phyloP scores from a whole-genome alignment of 2,329 filamentous ascomycete species.

The Coleophoma crateriformis region DNA sequence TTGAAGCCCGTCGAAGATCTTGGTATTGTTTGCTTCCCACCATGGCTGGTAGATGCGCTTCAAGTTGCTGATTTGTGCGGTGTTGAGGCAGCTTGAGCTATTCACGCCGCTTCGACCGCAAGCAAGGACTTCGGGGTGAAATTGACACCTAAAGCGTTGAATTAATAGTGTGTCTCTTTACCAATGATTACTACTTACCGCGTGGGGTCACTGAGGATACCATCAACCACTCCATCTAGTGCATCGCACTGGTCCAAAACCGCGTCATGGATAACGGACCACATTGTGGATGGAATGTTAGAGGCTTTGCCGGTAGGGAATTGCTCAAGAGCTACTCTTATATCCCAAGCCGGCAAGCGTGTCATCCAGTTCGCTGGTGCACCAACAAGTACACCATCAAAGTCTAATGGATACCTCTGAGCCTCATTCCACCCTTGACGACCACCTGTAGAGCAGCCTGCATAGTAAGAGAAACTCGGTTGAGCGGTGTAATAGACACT shows the following conservation, averaged over 20 bases:
- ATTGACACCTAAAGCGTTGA: slow-evolving; percentile 24
- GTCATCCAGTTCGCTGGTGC: slow-evolving; percentile 23
- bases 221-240: slow-evolving; percentile 41
- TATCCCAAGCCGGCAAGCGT: slow-evolving; percentile 1
- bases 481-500: not conserved
- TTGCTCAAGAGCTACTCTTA: slow-evolving; percentile 5
- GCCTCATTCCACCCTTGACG: slow-evolving; percentile 38
- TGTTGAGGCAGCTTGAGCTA: slow-evolving; percentile 36
- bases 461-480: slow-evolving; percentile 32
- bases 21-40: slow-evolving; percentile 31
- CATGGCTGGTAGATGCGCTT: slow-evolving; percentile 34
- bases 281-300: slow-evolving; percentile 23
- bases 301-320: slow-evolving; percentile 3
- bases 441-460: slow-evolving; percentile 42
- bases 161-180: not conserved
- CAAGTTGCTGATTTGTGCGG: slow-evolving; percentile 35
- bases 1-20: slow-evolving; percentile 41
- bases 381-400: slow-evolving; percentile 40
- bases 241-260: slow-evolving; percentile 42
- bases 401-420: slow-evolving; percentile 38
- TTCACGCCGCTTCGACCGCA: slow-evolving; percentile 36
- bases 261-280: slow-evolving; percentile 28
- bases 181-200: not conserved
- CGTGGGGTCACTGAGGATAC: slow-evolving; percentile 33
- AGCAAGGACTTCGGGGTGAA: slow-evolving; percentile 25